These are phyloP conservation scores for Wickerhamomyces silvicola DNA, from an alignment of 805 yeast species.

Conservation along the genomic window DNA sequence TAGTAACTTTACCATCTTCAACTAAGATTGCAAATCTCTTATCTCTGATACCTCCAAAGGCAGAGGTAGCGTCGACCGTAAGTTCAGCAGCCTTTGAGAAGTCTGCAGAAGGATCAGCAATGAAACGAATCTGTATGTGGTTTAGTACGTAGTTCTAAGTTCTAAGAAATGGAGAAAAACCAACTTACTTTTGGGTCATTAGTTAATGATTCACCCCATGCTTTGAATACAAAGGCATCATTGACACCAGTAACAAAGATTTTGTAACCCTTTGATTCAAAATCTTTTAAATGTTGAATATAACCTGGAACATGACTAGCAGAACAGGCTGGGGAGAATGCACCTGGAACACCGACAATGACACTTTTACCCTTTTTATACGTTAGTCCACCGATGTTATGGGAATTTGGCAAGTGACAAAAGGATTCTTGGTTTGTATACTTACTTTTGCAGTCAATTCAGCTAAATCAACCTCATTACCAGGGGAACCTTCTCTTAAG, in stretches of 20 bases:
- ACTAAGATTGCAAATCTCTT: slow-evolving; percentile 72
- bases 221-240: slow-evolving; percentile 79
- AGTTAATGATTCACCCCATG: slow-evolving; percentile 66
- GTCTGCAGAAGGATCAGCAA: slow-evolving; percentile 78
- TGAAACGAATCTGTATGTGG: slow-evolving; percentile 49
- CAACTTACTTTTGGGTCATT: slow-evolving; percentile 7
- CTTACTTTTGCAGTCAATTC: slow-evolving; percentile 27
- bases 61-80: slow-evolving; percentile 64
- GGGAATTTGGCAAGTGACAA: too few species aligned
- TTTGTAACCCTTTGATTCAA: slow-evolving; percentile 62
- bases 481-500: slow-evolving; percentile 56
- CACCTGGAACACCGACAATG: slow-evolving; percentile 65
- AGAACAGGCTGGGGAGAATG: slow-evolving; percentile 77
- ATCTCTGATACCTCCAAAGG: slow-evolving; percentile 73
- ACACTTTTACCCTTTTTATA: slow-evolving; percentile 39
- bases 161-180: too few species aligned
- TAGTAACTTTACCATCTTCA: slow-evolving; percentile 64
- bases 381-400: too few species aligned
- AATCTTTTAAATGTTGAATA: slow-evolving; percentile 41
- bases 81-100: slow-evolving; percentile 61
- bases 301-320: slow-evolving; percentile 72
- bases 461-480: slow-evolving; percentile 51
- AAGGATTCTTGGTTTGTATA: too few species aligned
- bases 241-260: slow-evolving; percentile 73
- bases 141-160: too few species aligned